Evolutionary conservation across 108 stramenopile genomes (phyloP).

Genomic region (Heterococcus sp.): DNA sequence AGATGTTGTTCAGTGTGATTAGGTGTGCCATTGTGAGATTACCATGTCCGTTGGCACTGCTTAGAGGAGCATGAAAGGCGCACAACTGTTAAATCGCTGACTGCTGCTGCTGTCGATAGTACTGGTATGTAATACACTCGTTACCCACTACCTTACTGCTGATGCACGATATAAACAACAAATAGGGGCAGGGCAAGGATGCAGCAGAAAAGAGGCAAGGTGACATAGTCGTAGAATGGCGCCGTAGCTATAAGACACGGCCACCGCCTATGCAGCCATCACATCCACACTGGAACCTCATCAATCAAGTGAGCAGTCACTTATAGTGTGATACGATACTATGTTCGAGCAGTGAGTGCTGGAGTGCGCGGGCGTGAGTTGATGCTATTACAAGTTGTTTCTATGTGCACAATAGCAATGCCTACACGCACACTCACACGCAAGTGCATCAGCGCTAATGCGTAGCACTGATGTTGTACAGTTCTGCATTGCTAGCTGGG

Average conservation of each 20-base stretch:
- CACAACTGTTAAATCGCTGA: not conserved
- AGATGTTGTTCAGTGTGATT: no score
- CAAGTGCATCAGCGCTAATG: no score
- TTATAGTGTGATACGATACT: no score
- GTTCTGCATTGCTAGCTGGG: no score
- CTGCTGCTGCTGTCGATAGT: not conserved
- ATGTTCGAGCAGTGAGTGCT: no score
- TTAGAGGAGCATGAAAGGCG: not conserved
- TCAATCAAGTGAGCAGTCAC: conserved; percentile 4
- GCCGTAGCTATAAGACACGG: conserved; percentile 72
- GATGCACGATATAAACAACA: not conserved
- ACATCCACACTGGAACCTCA: conserved; percentile 43
- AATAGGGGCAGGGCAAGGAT: conserved; percentile 46
- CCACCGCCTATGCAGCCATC: conserved; percentile 73
- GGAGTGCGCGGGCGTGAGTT: no score
- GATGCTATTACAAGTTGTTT: no score
- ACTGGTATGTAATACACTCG: not conserved
- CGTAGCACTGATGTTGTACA: no score
- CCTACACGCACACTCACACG: no score
- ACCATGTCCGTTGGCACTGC: no score
- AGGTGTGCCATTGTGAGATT: no score
- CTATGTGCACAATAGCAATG: no score
- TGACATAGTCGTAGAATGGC: conserved; percentile 66
- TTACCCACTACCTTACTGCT: not conserved
- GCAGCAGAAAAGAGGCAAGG: conserved; percentile 30